Evolutionary conservation across 805 yeast genomes (phyloP).

Genomic region (Kodamaea nitidulidarum): DNA sequence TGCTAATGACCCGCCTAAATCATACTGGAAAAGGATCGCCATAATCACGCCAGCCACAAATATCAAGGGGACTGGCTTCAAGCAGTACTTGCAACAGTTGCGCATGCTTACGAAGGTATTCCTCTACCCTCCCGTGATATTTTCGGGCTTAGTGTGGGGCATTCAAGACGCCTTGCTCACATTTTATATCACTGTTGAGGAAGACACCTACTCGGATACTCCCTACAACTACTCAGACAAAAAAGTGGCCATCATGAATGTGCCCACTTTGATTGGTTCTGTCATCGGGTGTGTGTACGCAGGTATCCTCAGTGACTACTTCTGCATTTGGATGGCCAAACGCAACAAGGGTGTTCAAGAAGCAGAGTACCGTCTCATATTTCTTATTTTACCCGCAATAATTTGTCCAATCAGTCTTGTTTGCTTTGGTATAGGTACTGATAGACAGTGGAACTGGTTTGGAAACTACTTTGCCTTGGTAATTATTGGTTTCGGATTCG

Average conservation of each 20-base stretch:
- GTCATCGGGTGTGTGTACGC: constrained; percentile 63
- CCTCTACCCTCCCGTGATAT: constrained; percentile 59
- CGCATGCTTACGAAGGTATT: constrained; percentile 51
- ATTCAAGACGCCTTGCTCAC: constrained; percentile 73
- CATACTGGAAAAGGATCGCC: constrained; percentile 46
- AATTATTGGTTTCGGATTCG: constrained; percentile 65
- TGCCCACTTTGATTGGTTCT: constrained; percentile 67
- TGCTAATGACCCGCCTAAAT: constrained; percentile 15
- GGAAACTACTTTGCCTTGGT: constrained; percentile 59
- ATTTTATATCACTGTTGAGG: constrained; percentile 71
- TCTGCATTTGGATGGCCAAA: constrained; percentile 59
- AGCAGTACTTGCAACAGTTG: constrained; percentile 57
- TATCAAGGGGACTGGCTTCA: constrained; percentile 59
- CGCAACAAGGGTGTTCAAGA: constrained; percentile 58
- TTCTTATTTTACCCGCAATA: constrained; percentile 51
- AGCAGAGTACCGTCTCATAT: constrained; percentile 62
- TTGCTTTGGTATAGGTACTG: constrained; percentile 65
- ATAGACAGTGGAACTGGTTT: constrained; percentile 48
- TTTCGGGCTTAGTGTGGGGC: constrained; percentile 76
- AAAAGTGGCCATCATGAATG: constrained; percentile 72
- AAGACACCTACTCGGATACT: constrained; percentile 56
- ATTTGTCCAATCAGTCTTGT: constrained; percentile 60
- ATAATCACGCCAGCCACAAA: constrained; percentile 56
- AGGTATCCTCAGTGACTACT: constrained; percentile 55
- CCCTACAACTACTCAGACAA: constrained; percentile 65